These are phyloP conservation scores for Chaetomium fimeti DNA, from an alignment of 495 filamentous ascomycete genomes.

Conservation along the genomic window DNA sequence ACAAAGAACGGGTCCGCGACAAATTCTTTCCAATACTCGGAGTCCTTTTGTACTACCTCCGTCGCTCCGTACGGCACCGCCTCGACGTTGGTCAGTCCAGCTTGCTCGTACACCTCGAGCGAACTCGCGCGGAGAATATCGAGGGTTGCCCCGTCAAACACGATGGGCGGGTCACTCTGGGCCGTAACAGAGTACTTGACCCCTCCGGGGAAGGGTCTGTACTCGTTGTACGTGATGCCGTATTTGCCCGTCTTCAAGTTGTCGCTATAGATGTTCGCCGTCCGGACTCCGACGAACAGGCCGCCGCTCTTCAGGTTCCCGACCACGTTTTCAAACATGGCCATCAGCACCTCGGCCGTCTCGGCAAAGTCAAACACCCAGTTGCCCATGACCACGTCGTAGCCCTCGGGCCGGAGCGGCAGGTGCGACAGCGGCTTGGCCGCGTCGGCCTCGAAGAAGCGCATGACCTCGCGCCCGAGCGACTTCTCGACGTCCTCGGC, in stretches of 20 bases:
- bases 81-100: slow-evolving; percentile 28
- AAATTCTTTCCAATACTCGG: slow-evolving; percentile 31
- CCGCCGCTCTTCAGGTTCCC: slow-evolving; percentile 34
- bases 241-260: slow-evolving; percentile 26
- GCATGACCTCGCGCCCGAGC: slow-evolving; percentile 9
- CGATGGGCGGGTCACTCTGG: slow-evolving; percentile 16
- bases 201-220: slow-evolving; percentile 30
- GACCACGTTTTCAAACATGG: slow-evolving; percentile 35
- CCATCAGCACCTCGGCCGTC: slow-evolving; percentile 27
- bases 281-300: slow-evolving; percentile 28
- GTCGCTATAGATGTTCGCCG: slow-evolving; percentile 16
- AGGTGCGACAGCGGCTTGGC: slow-evolving; percentile 26
- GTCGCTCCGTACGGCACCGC: slow-evolving; percentile 24
- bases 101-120: slow-evolving; percentile 16
- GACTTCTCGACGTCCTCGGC: slow-evolving; percentile 17
- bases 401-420: slow-evolving; percentile 15
- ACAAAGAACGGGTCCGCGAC: slow-evolving; percentile 27
- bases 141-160: slow-evolving; percentile 23
- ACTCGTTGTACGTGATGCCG: slow-evolving; percentile 21
- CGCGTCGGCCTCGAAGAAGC: slow-evolving; percentile 30
- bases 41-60: slow-evolving; percentile 27
- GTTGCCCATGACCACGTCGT: slow-evolving; percentile 39
- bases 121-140: slow-evolving; percentile 13
- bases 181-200: slow-evolving; percentile 16
- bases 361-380: slow-evolving; percentile 36